A percentile compares a stretch with the other conserved stretches of the same genome.
phyloP scores from a whole-genome alignment of 2,329 filamentous ascomycete genomes.

The Thyridium curvatum region DNA sequence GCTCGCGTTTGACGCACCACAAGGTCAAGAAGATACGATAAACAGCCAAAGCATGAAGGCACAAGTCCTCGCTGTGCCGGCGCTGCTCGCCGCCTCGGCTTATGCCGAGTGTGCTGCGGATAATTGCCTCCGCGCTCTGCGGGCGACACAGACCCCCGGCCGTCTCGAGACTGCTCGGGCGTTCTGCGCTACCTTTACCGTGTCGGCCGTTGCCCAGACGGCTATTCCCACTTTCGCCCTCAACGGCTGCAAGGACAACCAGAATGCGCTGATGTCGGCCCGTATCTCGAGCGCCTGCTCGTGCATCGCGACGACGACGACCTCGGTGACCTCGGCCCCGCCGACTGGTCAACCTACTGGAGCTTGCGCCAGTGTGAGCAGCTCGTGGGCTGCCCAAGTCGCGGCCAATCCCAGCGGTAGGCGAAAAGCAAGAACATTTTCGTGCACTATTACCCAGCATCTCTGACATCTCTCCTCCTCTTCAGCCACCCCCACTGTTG shows the following conservation, averaged over 20 bases:
- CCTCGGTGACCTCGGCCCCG: not conserved
- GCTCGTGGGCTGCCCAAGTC: constrained; percentile 9
- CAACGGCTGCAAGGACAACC: constrained; percentile 12
- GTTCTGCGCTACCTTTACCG: constrained; percentile 22
- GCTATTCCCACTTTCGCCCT: constrained; percentile 13
- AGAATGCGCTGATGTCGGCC: constrained; percentile 8
- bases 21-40: no score
- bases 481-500: constrained; percentile 22
- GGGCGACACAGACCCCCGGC: constrained; percentile 22
- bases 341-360: not conserved
- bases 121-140: constrained; percentile 29
- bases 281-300: constrained; percentile 16
- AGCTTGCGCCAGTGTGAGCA: constrained; percentile 10
- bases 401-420: not conserved
- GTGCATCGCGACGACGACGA: constrained; percentile 11
- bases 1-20: no score
- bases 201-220: constrained; percentile 4
- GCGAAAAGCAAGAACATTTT: no score
- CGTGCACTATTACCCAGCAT: no score
- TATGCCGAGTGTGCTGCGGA: constrained; percentile 21
- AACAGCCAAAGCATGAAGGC: no score
- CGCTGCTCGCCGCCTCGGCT: constrained; percentile 1
- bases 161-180: constrained; percentile 22
- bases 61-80: constrained; percentile 2
- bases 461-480: not conserved